Evolutionary conservation across 176 grass and related monocot genomes (phyloP), one percentile per base, ranked within the genome.

Genomic region (Hyparrhenia diplandra): DNA sequence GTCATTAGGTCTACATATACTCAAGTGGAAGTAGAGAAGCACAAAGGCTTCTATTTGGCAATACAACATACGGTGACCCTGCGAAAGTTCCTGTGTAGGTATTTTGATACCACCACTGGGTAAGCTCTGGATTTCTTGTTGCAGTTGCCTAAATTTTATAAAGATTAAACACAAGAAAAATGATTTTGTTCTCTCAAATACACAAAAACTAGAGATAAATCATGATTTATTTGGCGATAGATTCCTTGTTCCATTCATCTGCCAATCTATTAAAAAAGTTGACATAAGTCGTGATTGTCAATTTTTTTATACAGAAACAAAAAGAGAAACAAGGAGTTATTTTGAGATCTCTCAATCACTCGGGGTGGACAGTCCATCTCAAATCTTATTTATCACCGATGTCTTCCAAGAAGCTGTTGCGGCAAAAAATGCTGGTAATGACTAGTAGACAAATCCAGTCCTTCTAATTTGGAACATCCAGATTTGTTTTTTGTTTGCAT

Each of bases 21-120:
- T 98, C 92, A 74, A 98, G 95, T 86, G 95, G 95, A 75, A 98
- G 92, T 52, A 89, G 92, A 82, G 95, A 98, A 87, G 95, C 92
- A 16, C 95, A 98, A 46, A 94, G 88, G 79, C 90, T 98, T 86
- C 76, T 98, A 71, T 98, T 98, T 88, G 92, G 95, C 29, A 89
- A 98, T 69, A 93, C 92, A 75, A 41, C 79, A 2, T 89, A 86
- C 17, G 95, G 95, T 63, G 95, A 98, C 73, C n/a, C 82, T 98
- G 40, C 83, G 92, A 40, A 85, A 85, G 21, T 93, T 86, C 78
- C 64, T 98, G 21, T 95, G 75, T 89, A 92, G 95, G 29, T 98
- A 84, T 89, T 98, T 98, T 75, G 95, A 98, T 72, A 98, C 95
- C 51, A 93, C 81, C 69, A 85, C 90, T 6, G 95, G 95, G 95